Evolutionary conservation across 2,329 filamentous ascomycete species (phyloP), one percentile per base, ranked within the genome.

Genomic region (Penicillium decumbens): DNA sequence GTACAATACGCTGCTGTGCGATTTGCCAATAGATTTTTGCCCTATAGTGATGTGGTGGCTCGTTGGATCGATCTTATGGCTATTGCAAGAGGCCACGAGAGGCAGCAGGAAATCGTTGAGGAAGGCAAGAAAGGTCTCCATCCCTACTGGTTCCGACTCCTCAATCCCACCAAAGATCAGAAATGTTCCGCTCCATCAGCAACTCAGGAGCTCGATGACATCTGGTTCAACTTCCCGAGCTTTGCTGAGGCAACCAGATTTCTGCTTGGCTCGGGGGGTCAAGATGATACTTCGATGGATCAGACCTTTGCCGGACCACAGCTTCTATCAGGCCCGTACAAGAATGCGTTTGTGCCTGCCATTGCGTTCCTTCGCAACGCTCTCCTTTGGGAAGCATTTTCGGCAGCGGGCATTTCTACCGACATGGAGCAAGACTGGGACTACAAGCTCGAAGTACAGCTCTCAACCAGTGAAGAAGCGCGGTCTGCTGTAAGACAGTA

Each of bases 51-150:
- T 62, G 78, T 89, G 8, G 77, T 85, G 32, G 93, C 83, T 24
- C 82, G 93, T 42, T 96, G 89, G 88, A 87, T 96, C 41, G 83
- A 96, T 66, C 80, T 97, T 13, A 77, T 96, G 43, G 92, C 91
- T 6, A 75, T 93, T 13, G 84, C 84, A 10, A 78, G 78, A 3
- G 65, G 64, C 6, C 69, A 74, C 2, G 80, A 82, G 43, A 87
- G 91, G 65, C 81, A 87, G 40, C 86, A 84, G 52, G 92, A 97
- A 64, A 84, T 97, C 3, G 72, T 88, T 1, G 93, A 98, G 65
- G 92, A 97, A 72, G 93, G 90, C 1, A 84, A 83, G 53, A 91
- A 89, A 67, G 93, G 93, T 0, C 77, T 96, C 3, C 89, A 95
- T 69, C 84, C 85, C 9, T 85, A 87, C 63, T 87, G 83, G 83